These are phyloP conservation scores for Heritiera littoralis DNA, from an alignment of 345 rosid genomes.

Conservation along the genomic window DNA sequence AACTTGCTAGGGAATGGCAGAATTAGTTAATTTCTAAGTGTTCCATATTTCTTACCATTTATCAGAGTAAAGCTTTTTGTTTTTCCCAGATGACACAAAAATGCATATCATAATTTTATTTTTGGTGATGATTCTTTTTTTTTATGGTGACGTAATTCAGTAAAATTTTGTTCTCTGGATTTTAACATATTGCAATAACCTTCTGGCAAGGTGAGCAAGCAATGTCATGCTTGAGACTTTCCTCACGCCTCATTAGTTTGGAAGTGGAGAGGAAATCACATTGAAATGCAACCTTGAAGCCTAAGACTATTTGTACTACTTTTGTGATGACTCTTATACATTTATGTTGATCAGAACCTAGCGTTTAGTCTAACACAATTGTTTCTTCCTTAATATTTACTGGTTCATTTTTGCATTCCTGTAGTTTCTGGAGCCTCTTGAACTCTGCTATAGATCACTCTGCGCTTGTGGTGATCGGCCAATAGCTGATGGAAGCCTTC, in stretches of 20 bases:
- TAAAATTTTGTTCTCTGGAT: not conserved
- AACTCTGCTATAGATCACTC: slow-evolving; percentile 90
- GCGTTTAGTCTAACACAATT: not conserved
- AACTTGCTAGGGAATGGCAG: not conserved
- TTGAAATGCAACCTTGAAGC: slow-evolving; percentile 9
- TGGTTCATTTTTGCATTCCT: slow-evolving; percentile 21
- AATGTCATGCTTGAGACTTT: not conserved
- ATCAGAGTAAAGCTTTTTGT: not conserved
- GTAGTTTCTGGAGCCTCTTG: slow-evolving; percentile 96
- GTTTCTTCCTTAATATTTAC: not conserved
- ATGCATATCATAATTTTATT: not conserved
- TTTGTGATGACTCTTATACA: not conserved
- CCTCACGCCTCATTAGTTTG: not conserved
- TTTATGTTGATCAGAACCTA: not conserved
- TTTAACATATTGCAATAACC: not conserved
- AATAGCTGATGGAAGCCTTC: slow-evolving; percentile 98
- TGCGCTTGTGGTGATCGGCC: slow-evolving; percentile 82
- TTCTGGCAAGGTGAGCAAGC: not conserved
- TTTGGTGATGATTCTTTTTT: not conserved
- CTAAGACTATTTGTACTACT: not conserved
- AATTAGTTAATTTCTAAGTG: not conserved
- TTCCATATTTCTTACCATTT: not conserved
- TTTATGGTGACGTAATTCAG: not conserved
- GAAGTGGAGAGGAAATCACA: not conserved
- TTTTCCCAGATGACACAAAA: not conserved